Evolutionary conservation across 768 basidiomycete genomes (phyloP), one percentile per base, ranked within the genome.

Genomic region (Tulasnella calospora): DNA sequence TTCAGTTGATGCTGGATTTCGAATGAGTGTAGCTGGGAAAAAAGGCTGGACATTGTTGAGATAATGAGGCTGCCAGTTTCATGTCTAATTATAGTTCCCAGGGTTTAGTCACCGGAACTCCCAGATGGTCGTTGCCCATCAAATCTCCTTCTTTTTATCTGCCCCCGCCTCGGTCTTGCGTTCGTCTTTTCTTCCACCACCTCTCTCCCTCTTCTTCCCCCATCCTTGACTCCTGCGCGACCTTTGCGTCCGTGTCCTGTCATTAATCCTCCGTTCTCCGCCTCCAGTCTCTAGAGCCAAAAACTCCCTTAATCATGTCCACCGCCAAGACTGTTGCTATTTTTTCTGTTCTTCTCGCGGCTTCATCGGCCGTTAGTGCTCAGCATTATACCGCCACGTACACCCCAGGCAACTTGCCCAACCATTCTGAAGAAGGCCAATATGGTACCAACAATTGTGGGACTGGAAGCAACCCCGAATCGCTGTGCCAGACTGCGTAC

Each of bases 401-500:
- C 44, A 47, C 44, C 21, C 73, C 73, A 23, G 73, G 46, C 46
- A 74, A 74, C 73, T 7, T 51, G 27, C 73, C 73, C 8, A 33
- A 44, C 33, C 44, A 44, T 12, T 74, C 73, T 33, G 73, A 74
- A 13, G 35, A 21, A 1, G 73, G 73, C 30, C 73, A 74, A 55
- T 47, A 55, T n/a, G 73, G 73, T 47, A 74, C 73, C 23, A 74
- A 74, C 51, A n/a, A 87, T 77, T 95, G 93, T 83, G 90, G 90
- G 12, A 86, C 88, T 3, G 84, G 83, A 23, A 83, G 85, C 73
- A 88, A 86, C 82, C 90, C 90, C 83, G 86, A 84, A 5, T 91
- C 90, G 4, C 83, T 84, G 77, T 94, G 93, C 84, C 93, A 94
- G 82, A 90, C 90, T 80, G 88, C 87, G 13, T 90, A 88, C 82